These are phyloP conservation scores for Schizonepeta tenuifolia DNA, from an alignment of 257 asterid genomes.

Conservation along the genomic window DNA sequence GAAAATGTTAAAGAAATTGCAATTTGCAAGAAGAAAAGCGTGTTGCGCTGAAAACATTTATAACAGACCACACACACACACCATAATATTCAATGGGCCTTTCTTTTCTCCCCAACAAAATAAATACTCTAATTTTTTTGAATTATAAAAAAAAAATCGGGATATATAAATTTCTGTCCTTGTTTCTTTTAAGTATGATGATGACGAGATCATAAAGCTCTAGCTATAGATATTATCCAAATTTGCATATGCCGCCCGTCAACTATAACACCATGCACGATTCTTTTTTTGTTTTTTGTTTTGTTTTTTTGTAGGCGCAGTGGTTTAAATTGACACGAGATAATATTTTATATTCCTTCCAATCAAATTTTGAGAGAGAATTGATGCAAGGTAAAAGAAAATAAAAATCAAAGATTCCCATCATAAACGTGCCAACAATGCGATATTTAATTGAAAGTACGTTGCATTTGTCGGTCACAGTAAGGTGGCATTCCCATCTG, in stretches of 20 bases:
- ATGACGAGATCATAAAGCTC: constrained; percentile 23
- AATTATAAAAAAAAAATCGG: neutral
- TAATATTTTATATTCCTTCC: constrained; percentile 3
- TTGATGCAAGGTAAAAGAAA: neutral
- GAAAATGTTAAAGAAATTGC: constrained; percentile 12
- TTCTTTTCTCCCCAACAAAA: neutral
- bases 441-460: constrained; percentile 33
- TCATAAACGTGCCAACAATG: constrained; percentile 37
- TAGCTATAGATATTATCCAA: constrained; percentile 12
- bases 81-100: constrained; percentile 12
- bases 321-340: constrained; percentile 35
- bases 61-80: constrained; percentile 5
- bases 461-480: constrained; percentile 47
- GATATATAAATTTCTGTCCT: neutral
- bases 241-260: constrained; percentile 20
- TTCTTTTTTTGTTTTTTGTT: neutral
- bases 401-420: constrained; percentile 44
- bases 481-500: constrained; percentile 42
- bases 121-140: neutral
- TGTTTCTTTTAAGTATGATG: constrained; percentile 6
- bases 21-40: constrained; percentile 23
- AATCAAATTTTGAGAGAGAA: constrained; percentile 16
- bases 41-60: constrained; percentile 11
- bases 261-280: neutral
- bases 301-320: constrained; percentile 3